phyloP scores from a whole-genome alignment of 495 filamentous ascomycete genomes.

The Massariosphaeria phaeospora region DNA sequence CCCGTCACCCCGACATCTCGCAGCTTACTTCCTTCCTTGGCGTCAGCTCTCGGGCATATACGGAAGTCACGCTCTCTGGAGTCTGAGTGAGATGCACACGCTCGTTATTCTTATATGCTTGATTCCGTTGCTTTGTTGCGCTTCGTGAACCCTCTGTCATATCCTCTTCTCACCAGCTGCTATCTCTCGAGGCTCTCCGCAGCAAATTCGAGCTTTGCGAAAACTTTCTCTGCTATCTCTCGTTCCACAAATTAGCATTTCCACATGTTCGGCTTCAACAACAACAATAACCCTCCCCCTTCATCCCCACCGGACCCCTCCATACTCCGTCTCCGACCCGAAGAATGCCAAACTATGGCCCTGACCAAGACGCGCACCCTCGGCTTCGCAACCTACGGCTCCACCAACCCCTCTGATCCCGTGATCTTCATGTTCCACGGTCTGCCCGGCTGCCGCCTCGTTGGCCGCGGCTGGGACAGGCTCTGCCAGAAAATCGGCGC shows the following conservation, averaged over 20 bases:
- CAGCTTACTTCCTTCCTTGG: neutral
- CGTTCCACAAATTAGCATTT: conserved; percentile 5
- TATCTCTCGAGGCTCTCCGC: no score
- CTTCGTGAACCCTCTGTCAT: neutral
- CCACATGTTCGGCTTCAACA: conserved; percentile 12
- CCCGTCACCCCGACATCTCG: neutral
- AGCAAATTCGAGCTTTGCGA: no score
- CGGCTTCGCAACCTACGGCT: conserved; percentile 27
- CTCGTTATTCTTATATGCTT: neutral
- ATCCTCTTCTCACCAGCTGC: conserved; percentile 4
- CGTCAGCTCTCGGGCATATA: neutral
- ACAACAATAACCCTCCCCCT: conserved; percentile 9
- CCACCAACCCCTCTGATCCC: conserved; percentile 14
- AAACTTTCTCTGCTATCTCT: no score
- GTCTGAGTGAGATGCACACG: neutral
- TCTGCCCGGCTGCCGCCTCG: conserved; percentile 16
- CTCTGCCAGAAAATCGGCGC: conserved; percentile 20
- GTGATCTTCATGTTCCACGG: conserved; percentile 27
- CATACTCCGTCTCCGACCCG: conserved; percentile 16
- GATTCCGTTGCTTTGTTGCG: neutral
- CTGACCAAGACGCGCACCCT: conserved; percentile 19
- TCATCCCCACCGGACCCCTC: conserved; percentile 21
- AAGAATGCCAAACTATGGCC: conserved; percentile 16
- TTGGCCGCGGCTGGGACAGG: conserved; percentile 26
- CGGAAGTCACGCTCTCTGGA: neutral